These are phyloP conservation scores for Paracorniculantispora psalliotae DNA, from an alignment of 2,329 filamentous ascomycete genomes.

Conservation along the genomic window DNA sequence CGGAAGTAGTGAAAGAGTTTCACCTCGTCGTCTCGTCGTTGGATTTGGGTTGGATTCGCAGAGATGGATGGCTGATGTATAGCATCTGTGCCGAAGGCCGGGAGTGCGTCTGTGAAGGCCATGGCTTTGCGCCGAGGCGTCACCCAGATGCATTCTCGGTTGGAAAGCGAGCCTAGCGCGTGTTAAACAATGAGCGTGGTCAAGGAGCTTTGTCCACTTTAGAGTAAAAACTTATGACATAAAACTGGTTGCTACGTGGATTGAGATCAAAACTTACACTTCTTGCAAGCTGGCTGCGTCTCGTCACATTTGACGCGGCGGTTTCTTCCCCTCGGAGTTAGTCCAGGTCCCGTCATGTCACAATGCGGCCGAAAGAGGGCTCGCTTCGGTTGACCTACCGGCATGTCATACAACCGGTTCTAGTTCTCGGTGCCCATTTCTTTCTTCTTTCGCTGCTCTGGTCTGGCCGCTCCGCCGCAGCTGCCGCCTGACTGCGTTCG, in stretches of 20 bases:
- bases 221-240: not conserved
- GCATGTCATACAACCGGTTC: not conserved
- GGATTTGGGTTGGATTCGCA: not conserved
- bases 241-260: not conserved
- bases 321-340: not conserved
- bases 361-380: too few species aligned
- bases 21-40: not conserved
- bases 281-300: not conserved
- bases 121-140: not conserved
- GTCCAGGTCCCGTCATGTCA: not conserved
- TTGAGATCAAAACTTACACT: not conserved
- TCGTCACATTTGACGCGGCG: not conserved
- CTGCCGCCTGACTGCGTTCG: not conserved
- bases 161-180: not conserved
- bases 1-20: constrained; percentile 1
- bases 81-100: not conserved
- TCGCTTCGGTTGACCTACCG: not conserved
- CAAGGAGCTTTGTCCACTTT: too few species aligned
- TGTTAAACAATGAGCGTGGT: not conserved
- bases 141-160: not conserved
- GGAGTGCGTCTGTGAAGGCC: not conserved
- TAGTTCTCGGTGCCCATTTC: not conserved
- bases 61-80: not conserved
- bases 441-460: not conserved
- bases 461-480: not conserved